Percentiles rank a stretch among this genome's conserved stretches.
phyloP scores from a whole-genome alignment of 2,329 filamentous ascomycete genomes.

The Fragosphaeria purpurea region DNA sequence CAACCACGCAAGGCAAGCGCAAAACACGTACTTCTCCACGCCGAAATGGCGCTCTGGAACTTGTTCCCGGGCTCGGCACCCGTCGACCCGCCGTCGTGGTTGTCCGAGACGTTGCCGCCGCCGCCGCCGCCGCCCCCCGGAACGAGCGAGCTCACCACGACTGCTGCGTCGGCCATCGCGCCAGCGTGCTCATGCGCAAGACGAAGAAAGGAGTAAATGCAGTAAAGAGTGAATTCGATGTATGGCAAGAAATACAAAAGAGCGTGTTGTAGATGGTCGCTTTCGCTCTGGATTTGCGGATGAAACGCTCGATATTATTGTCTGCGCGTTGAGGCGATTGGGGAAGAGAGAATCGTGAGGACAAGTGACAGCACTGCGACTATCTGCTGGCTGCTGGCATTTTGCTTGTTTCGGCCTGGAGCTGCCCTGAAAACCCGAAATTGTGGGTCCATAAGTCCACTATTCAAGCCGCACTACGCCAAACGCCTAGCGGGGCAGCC shows the following conservation, averaged over 20 bases:
- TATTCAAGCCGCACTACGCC: not conserved
- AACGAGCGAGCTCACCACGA: conserved; percentile 5
- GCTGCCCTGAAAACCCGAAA: not conserved
- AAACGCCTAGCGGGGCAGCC: not conserved
- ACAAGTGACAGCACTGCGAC: too few relatives aligned
- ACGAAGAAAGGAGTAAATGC: too few relatives aligned
- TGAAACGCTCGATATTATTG: too few relatives aligned
- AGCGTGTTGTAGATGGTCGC: too few relatives aligned
- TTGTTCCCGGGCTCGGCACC: conserved; percentile 64
- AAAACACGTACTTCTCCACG: conserved; percentile 71
- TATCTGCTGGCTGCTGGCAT: too few relatives aligned
- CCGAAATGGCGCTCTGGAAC: conserved; percentile 90
- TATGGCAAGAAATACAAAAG: too few relatives aligned
- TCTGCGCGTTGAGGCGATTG: too few relatives aligned
- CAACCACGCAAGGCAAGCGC: conserved; percentile 2
- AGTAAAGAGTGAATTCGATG: too few relatives aligned
- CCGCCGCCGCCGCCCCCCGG: conserved; percentile 4
- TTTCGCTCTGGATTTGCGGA: too few relatives aligned
- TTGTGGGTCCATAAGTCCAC: not conserved
- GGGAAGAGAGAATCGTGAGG: too few relatives aligned
- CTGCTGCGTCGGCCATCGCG: conserved; percentile 11
- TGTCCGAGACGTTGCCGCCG: not conserved
- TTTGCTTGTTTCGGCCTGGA: not conserved
- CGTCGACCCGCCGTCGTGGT: not conserved
- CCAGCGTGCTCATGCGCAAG: too few relatives aligned